phyloP scores from a whole-genome alignment of 176 grass and related monocot species.

The Zea mays region DNA sequence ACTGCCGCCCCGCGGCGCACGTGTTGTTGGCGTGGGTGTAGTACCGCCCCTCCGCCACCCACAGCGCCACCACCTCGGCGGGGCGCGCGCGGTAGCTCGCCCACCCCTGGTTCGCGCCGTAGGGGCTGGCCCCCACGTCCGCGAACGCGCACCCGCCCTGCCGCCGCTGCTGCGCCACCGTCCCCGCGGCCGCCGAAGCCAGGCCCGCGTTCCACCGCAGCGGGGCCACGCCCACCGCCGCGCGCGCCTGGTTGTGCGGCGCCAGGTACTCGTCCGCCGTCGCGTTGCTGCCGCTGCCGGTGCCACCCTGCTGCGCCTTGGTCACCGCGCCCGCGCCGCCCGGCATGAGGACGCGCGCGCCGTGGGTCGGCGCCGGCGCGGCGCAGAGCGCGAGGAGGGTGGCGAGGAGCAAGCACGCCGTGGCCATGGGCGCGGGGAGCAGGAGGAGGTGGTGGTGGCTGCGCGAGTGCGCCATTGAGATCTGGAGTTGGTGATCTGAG shows the following conservation, averaged over 20 bases:
- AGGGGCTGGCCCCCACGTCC: conserved; percentile 46
- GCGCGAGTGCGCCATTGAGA: conserved; percentile 39
- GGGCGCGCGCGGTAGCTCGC: conserved; percentile 59
- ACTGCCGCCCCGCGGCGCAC: conserved; percentile 55
- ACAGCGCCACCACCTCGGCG: conserved; percentile 62
- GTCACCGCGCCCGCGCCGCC: neutral
- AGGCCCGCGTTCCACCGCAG: conserved; percentile 62
- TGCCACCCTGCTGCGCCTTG: conserved; percentile 14
- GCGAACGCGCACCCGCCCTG: conserved; percentile 54
- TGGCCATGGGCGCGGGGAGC: conserved; percentile 10
- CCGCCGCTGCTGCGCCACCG: conserved; percentile 40
- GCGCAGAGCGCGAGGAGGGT: conserved; percentile 26
- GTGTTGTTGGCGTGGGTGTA: conserved; percentile 65
- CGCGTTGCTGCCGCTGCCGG: neutral
- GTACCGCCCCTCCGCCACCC: conserved; percentile 59
- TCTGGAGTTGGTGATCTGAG: conserved; percentile 45
- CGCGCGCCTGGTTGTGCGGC: conserved; percentile 68
- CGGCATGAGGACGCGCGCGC: neutral
- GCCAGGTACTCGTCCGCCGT: conserved; percentile 50
- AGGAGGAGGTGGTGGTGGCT: neutral
- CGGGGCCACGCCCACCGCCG: conserved; percentile 48
- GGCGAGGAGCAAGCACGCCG: conserved; percentile 16
- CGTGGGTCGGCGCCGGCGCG: conserved; percentile 5
- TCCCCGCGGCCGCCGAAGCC: neutral
- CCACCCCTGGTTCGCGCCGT: conserved; percentile 80